phyloP scores from a whole-genome alignment of 148 eudicot species.

The Dysphania ambrosioides region DNA sequence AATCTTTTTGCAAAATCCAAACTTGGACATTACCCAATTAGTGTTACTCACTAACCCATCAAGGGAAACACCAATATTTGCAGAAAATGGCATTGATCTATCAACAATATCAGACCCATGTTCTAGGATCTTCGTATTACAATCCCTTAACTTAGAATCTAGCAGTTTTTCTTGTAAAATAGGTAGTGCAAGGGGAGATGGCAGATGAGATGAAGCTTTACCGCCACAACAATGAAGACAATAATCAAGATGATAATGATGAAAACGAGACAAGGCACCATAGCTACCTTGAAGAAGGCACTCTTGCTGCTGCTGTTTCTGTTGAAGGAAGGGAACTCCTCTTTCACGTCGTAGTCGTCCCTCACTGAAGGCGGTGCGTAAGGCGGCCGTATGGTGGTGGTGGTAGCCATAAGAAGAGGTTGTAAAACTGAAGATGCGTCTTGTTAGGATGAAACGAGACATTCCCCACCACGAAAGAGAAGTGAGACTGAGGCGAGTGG shows the following conservation, averaged over 20 bases:
- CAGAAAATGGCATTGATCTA: conserved; percentile 14
- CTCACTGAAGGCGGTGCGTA: conserved; percentile 31
- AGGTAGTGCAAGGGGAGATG: conserved; percentile 20
- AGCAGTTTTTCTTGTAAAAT: conserved; percentile 51
- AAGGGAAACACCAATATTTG: conserved; percentile 1
- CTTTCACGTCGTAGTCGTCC: conserved; percentile 33
- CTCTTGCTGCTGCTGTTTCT: conserved; percentile 21
- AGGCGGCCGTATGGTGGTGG: conserved; percentile 26
- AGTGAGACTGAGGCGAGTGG: background rate
- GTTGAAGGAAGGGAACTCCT: conserved; percentile 14
- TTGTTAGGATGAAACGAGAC: conserved; percentile 5
- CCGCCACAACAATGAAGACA: conserved; percentile 50
- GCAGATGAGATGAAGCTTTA: conserved; percentile 24
- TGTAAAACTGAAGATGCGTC: conserved; percentile 2
- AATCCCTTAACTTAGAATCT: conserved; percentile 15
- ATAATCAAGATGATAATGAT: conserved; percentile 48
- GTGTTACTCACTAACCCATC: conserved; percentile 16
- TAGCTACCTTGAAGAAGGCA: conserved; percentile 43
- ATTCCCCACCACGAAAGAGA: conserved; percentile 16
- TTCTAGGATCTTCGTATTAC: background rate
- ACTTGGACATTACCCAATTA: conserved; percentile 9
- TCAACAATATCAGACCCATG: conserved; percentile 17
- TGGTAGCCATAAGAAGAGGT: conserved; percentile 28
- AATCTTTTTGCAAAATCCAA: conserved; percentile 11
- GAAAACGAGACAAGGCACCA: conserved; percentile 66